These are phyloP conservation scores for Apiotrichum gamsii DNA, from an alignment of 1,284 basidiomycete species.

Conservation along the genomic window DNA sequence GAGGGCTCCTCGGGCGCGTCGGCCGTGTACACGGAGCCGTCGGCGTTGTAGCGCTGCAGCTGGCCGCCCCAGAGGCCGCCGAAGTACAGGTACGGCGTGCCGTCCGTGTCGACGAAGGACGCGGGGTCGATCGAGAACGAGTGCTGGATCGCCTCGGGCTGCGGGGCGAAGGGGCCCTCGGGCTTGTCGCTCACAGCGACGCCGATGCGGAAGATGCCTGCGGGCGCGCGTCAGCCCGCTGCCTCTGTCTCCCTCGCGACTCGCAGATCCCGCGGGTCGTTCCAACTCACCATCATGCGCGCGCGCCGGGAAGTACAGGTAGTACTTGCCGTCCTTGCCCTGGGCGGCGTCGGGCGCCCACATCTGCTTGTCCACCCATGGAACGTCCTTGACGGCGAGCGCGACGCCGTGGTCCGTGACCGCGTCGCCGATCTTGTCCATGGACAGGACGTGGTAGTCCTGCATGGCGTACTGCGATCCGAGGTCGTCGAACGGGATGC, in stretches of 20 bases:
- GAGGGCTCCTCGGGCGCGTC: constrained; percentile 27
- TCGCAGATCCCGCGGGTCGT: too few species aligned
- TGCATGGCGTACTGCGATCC: constrained; percentile 40
- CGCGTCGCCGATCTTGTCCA: constrained; percentile 24
- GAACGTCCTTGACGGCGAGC: constrained; percentile 25
- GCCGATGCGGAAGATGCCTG: constrained; percentile 36
- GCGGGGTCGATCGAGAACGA: constrained; percentile 38
- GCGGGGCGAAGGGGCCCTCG: constrained; percentile 34
- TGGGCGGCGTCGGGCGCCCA: constrained; percentile 36
- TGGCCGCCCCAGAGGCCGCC: constrained; percentile 41
- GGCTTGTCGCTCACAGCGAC: constrained; percentile 28
- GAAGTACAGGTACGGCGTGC: constrained; percentile 33
- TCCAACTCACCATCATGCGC: constrained; percentile 28
- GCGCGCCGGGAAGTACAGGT: constrained; percentile 38
- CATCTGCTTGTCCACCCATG: constrained; percentile 35
- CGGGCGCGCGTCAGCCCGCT: too few species aligned
- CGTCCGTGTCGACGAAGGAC: constrained; percentile 34
- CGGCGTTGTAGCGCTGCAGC: constrained; percentile 29
- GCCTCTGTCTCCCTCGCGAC: too few species aligned
- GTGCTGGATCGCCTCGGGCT: constrained; percentile 27
- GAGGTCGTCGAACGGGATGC: constrained; percentile 33
- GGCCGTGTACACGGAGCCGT: constrained; percentile 17
- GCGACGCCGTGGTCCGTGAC: constrained; percentile 37
- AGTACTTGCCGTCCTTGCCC: constrained; percentile 29
- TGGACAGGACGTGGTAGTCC: constrained; percentile 37